A percentile compares a stretch with the other conserved stretches of the same genome.
phyloP scores from a whole-genome alignment of 2,329 filamentous ascomycete species.

The Aspergillus persii region DNA sequence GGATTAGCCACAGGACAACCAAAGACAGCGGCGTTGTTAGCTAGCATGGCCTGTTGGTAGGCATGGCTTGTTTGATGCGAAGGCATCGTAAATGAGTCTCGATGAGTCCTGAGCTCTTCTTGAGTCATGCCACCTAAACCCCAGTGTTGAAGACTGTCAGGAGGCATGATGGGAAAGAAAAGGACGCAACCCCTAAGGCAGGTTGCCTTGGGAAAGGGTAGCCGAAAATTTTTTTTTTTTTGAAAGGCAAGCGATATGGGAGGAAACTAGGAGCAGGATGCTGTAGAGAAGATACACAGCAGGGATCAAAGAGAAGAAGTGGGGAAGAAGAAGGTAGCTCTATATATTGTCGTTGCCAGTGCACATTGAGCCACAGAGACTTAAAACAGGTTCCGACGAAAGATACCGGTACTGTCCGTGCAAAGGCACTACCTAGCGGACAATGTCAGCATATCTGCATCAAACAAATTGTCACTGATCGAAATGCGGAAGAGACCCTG shows the following conservation, averaged over 20 bases:
- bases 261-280: too few relatives aligned
- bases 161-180: not conserved
- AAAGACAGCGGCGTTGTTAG: not conserved
- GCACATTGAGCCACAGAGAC: too few relatives aligned
- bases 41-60: not conserved
- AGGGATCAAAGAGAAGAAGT: slow-evolving; percentile 1
- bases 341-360: not conserved
- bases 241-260: too few relatives aligned
- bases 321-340: not conserved
- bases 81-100: not conserved
- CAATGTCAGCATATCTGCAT: not conserved
- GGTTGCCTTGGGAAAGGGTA: not conserved
- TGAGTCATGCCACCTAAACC: not conserved
- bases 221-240: too few relatives aligned
- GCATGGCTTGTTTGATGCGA: not conserved
- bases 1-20: not conserved
- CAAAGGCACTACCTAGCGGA: not conserved
- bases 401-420: too few relatives aligned
- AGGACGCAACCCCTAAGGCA: not conserved
- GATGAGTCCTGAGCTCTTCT: not conserved
- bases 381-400: not conserved
- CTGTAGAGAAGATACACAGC: not conserved
- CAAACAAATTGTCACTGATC: not conserved
- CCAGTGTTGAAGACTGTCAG: not conserved
- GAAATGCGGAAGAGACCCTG: too few relatives aligned